Conservation (phyloP, 169 alveolate species). For the Eimeria acervulina region DNA sequence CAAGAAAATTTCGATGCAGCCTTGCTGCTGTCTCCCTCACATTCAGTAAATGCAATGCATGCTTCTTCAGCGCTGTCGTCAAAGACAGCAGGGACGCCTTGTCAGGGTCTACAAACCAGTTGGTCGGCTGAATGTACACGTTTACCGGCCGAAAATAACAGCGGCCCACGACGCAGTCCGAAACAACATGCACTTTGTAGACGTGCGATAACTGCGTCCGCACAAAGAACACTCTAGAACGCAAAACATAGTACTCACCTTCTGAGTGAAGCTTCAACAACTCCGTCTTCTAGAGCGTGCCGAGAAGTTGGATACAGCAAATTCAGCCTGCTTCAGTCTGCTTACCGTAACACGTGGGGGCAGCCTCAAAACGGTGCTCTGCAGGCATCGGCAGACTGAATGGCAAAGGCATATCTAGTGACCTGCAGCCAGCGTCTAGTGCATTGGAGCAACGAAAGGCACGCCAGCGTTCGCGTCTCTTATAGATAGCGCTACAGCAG, state of each 20-base stretch:
- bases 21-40: conserved; percentile 25
- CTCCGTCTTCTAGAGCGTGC: neutral
- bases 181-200: conserved; percentile 33
- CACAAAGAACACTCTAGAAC: neutral
- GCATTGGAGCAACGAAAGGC: neutral
- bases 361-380: conserved; percentile 30
- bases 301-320: neutral
- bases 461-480: neutral
- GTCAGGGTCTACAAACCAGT: conserved; percentile 68
- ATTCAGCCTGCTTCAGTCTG: neutral
- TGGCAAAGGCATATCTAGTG: too few relatives aligned
- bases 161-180: conserved; percentile 8
- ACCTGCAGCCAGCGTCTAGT: too few relatives aligned
- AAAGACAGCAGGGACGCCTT: conserved; percentile 49
- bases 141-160: conserved; percentile 33
- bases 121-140: conserved; percentile 66
- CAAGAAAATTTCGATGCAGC: conserved; percentile 40
- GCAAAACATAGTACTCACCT: neutral
- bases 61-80: conserved; percentile 9
- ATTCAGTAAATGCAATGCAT: neutral
- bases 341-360: conserved; percentile 66
- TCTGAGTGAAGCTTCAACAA: neutral
- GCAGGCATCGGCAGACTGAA: neutral
- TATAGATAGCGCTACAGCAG: neutral
- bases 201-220: neutral